Evolutionary conservation across 768 basidiomycete genomes (phyloP).

Genomic region (Tephrocybe sp.): DNA sequence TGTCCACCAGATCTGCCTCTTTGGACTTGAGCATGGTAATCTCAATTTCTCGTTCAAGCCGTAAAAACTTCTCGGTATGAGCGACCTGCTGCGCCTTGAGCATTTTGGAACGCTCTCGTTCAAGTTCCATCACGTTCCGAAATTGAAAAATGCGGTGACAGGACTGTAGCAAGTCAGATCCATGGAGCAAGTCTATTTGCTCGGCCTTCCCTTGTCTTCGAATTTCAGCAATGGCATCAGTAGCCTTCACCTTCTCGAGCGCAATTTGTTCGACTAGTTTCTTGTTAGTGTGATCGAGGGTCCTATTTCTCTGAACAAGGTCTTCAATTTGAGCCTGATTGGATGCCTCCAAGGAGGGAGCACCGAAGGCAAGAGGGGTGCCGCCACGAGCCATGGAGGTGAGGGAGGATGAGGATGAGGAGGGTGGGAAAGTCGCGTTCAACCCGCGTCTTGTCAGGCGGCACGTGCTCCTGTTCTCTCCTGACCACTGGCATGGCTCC

Average conservation of each 20-base stretch:
- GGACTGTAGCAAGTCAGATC: constrained; percentile 59
- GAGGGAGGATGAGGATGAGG: not conserved
- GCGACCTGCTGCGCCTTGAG: constrained; percentile 52
- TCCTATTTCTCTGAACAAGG: constrained; percentile 65
- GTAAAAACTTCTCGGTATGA: constrained; percentile 55
- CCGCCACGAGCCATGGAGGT: constrained; percentile 18
- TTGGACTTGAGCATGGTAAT: constrained; percentile 65
- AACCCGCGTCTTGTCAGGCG: constrained; percentile 2
- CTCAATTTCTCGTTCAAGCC: constrained; percentile 62
- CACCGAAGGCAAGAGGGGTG: constrained; percentile 22
- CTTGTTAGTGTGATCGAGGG: constrained; percentile 58
- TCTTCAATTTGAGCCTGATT: constrained; percentile 72
- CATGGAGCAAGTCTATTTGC: constrained; percentile 56
- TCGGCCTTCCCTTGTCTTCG: constrained; percentile 53
- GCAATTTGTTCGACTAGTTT: constrained; percentile 49
- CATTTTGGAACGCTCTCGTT: constrained; percentile 48
- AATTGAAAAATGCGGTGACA: constrained; percentile 67
- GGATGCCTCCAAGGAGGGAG: constrained; percentile 52
- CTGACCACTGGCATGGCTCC: constrained; percentile 48
- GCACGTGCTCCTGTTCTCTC: constrained; percentile 14
- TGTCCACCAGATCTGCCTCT: constrained; percentile 58
- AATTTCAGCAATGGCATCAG: constrained; percentile 38
- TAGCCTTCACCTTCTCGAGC: constrained; percentile 40
- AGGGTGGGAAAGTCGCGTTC: constrained; percentile 6
- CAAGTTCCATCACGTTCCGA: constrained; percentile 49